phyloP scores from a whole-genome alignment of 2,329 filamentous ascomycete genomes.

The Penicillium griseofulvum region DNA sequence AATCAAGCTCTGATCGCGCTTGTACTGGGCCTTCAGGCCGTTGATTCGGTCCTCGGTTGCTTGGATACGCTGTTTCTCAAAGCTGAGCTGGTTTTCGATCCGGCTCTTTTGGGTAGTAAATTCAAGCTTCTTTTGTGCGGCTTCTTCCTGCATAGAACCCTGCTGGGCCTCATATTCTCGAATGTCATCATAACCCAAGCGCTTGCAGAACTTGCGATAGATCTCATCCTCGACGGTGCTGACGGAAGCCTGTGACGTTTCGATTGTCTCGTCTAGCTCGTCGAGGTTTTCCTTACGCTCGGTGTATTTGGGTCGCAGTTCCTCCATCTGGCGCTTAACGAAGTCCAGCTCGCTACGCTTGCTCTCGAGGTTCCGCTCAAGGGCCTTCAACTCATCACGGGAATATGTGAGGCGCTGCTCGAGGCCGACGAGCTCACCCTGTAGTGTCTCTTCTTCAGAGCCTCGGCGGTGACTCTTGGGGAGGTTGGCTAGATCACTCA shows the following conservation, averaged over 20 bases:
- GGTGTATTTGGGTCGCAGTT: constrained; percentile 73
- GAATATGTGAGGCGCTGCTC: constrained; percentile 71
- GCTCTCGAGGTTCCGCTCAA: constrained; percentile 79
- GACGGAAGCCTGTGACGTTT: constrained; percentile 62
- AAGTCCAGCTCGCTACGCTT: constrained; percentile 79
- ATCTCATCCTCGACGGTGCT: constrained; percentile 82
- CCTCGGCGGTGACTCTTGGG: constrained; percentile 75
- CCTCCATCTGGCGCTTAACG: constrained; percentile 68
- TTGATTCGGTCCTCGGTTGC: constrained; percentile 68
- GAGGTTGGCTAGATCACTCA: constrained; percentile 73
- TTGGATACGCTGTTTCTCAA: constrained; percentile 69
- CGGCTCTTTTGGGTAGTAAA: constrained; percentile 75
- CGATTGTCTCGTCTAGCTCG: constrained; percentile 56
- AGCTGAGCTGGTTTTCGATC: constrained; percentile 60
- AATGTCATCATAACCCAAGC: constrained; percentile 83
- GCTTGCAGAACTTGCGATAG: constrained; percentile 79
- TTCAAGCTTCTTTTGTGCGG: constrained; percentile 78
- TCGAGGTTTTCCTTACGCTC: constrained; percentile 69
- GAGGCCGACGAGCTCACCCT: constrained; percentile 74
- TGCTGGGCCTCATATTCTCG: constrained; percentile 92
- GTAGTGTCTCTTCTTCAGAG: constrained; percentile 74
- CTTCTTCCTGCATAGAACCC: constrained; percentile 86
- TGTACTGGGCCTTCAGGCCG: constrained; percentile 63
- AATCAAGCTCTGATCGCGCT: constrained; percentile 67
- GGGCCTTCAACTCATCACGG: constrained; percentile 71